Conservation (phyloP, 2,329 filamentous ascomycete species). For the Apiospora koreana region DNA sequence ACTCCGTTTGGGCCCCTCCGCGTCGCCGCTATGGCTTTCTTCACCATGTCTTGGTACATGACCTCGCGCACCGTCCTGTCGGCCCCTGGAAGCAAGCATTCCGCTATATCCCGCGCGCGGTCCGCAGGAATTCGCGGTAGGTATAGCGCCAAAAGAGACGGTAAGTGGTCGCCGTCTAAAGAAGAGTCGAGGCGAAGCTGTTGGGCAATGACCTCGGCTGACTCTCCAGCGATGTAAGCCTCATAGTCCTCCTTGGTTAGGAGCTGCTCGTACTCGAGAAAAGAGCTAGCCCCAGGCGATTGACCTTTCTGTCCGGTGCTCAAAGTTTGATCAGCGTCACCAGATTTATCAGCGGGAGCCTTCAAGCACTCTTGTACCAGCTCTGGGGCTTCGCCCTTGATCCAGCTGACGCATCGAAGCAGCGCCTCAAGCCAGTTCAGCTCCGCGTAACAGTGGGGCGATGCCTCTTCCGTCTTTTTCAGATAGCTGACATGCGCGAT, state of each 20-base stretch:
- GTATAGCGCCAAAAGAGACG: background rate
- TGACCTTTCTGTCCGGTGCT: background rate
- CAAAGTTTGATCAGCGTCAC: background rate
- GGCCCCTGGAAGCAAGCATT: background rate
- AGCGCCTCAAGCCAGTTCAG: slow-evolving; percentile 11
- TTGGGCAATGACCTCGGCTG: background rate
- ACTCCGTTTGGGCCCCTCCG: background rate
- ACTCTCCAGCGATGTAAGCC: background rate
- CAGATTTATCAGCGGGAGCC: background rate
- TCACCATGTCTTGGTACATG: slow-evolving; percentile 3
- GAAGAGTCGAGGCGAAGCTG: background rate
- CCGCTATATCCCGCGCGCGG: background rate
- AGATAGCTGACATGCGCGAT: background rate
- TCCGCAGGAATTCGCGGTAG: background rate
- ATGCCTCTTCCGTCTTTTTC: background rate
- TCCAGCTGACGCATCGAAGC: slow-evolving; percentile 10
- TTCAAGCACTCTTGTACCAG: background rate
- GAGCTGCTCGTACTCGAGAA: background rate
- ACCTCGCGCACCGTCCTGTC: background rate
- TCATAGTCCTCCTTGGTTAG: background rate
- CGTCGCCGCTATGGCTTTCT: background rate
- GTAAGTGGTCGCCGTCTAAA: background rate
- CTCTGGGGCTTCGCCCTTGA: background rate
- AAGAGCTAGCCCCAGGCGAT: background rate
- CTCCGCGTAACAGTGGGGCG: background rate